Evolutionary conservation across 805 yeast species (phyloP).

Genomic region (Candida michaelii): DNA sequence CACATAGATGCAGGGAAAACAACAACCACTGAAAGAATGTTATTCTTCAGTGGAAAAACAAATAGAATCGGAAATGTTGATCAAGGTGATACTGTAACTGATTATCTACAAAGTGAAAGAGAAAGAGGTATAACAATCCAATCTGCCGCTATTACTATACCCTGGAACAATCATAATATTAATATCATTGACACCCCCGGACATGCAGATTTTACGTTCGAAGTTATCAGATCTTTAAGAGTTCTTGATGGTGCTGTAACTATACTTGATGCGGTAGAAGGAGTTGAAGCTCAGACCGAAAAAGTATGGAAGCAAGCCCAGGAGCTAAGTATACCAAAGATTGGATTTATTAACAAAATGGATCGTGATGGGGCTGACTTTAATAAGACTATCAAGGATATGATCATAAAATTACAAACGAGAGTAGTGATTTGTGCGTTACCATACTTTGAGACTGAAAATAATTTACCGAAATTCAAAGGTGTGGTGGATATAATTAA

Average conservation of each 20-base stretch:
- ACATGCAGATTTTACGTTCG: constrained; percentile 96
- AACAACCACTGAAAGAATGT: constrained; percentile 94
- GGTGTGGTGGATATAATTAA: constrained; percentile 80
- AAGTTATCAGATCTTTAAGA: constrained; percentile 83
- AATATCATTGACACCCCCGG: constrained; percentile 97
- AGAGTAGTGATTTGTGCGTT: constrained; percentile 71
- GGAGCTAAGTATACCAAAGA: constrained; percentile 63
- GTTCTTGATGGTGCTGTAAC: constrained; percentile 95
- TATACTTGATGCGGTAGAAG: constrained; percentile 92
- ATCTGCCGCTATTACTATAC: constrained; percentile 90
- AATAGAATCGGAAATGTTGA: constrained; percentile 88
- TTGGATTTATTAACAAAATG: constrained; percentile 90
- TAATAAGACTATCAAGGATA: constrained; percentile 83
- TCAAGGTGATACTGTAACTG: constrained; percentile 95
- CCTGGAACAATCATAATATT: constrained; percentile 76
- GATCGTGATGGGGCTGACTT: constrained; percentile 96
- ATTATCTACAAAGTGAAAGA: constrained; percentile 84
- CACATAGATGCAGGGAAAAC: constrained; percentile 99
- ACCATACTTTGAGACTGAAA: constrained; percentile 61
- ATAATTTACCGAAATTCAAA: constrained; percentile 40
- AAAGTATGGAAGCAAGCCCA: constrained; percentile 92
- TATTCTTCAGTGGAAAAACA: constrained; percentile 84
- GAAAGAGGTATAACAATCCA: constrained; percentile 95
- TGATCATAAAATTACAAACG: constrained; percentile 72
- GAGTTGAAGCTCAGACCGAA: constrained; percentile 97